phyloP scores from a whole-genome alignment of 495 filamentous ascomycete genomes.

The Cercophora newfieldiana region DNA sequence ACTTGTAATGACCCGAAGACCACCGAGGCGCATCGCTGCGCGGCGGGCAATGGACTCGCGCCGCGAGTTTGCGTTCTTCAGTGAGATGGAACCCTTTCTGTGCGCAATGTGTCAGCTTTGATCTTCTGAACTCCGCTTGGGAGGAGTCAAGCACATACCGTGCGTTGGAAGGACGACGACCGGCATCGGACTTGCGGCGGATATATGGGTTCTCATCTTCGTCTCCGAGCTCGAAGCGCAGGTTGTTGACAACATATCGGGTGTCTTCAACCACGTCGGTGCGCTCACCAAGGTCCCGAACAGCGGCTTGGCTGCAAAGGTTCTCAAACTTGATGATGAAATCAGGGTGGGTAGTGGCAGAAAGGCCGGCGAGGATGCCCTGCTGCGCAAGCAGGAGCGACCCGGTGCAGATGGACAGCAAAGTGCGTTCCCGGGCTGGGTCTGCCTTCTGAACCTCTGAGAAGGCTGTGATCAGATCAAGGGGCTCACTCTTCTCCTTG shows the following conservation, averaged over 20 bases:
- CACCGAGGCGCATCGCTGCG: constrained; percentile 64
- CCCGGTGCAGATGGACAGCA: constrained; percentile 77
- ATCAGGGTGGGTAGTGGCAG: constrained; percentile 69
- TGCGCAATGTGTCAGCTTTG: constrained; percentile 8
- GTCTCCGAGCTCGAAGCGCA: constrained; percentile 71
- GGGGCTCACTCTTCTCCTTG: constrained; percentile 60
- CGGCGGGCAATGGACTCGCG: constrained; percentile 68
- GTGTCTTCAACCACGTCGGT: constrained; percentile 73
- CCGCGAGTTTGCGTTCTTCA: constrained; percentile 61
- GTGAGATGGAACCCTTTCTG: constrained; percentile 71
- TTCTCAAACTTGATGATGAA: constrained; percentile 64
- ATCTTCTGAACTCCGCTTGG: neutral
- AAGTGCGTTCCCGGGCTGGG: constrained; percentile 66
- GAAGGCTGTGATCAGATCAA: constrained; percentile 64
- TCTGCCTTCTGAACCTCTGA: constrained; percentile 66
- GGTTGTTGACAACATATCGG: constrained; percentile 78
- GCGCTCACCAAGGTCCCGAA: constrained; percentile 56
- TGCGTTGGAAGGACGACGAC: constrained; percentile 59
- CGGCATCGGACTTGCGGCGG: constrained; percentile 62
- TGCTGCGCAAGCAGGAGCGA: constrained; percentile 68
- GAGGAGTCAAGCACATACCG: constrained; percentile 43
- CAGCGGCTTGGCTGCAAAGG: constrained; percentile 64
- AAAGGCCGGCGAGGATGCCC: constrained; percentile 69
- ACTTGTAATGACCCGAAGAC: constrained; percentile 72
- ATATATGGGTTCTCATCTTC: constrained; percentile 76